These are phyloP conservation scores for Ilyonectria robusta DNA, from an alignment of 2,329 filamentous ascomycete genomes.

Conservation along the genomic window DNA sequence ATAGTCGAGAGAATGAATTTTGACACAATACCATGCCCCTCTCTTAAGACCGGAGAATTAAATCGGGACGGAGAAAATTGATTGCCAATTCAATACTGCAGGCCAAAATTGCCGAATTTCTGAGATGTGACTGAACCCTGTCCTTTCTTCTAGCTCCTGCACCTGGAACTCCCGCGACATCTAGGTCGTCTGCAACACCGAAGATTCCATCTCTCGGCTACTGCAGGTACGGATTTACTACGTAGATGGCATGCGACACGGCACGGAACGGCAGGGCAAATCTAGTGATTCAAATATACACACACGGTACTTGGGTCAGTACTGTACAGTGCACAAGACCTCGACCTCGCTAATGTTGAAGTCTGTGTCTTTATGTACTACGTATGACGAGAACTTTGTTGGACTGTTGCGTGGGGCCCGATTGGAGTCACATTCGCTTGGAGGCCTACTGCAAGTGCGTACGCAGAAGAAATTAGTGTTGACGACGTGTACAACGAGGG, in stretches of 20 bases:
- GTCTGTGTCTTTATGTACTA: constrained; percentile 4
- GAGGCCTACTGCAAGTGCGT: constrained; percentile 13
- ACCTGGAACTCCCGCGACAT: constrained; percentile 6
- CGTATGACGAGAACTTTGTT: constrained; percentile 24
- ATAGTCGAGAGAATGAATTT: background rate
- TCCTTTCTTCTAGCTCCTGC: background rate
- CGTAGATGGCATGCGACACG: constrained; percentile 23
- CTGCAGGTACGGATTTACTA: constrained; percentile 30
- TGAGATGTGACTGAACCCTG: constrained; percentile 10
- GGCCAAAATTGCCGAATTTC: constrained; percentile 7
- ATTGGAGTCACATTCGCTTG: constrained; percentile 26
- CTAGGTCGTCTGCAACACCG: background rate
- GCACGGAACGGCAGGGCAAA: constrained; percentile 19
- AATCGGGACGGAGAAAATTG: constrained; percentile 12
- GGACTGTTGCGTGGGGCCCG: constrained; percentile 21
- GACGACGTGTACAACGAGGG: constrained; percentile 13
- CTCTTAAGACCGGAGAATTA: constrained; percentile 7
- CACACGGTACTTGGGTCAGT: constrained; percentile 9
- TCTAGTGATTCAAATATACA: constrained; percentile 17
- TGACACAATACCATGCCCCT: background rate
- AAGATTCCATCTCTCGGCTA: constrained; percentile 27
- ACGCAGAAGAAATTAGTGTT: constrained; percentile 6
- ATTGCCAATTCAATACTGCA: background rate
- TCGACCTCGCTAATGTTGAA: constrained; percentile 17
- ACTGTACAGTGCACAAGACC: background rate